Percentiles rank a stretch among this genome's conserved stretches.
These are phyloP conservation scores for Phaffia tasmanica DNA, from an alignment of 768 basidiomycete species.

Conservation along the genomic window DNA sequence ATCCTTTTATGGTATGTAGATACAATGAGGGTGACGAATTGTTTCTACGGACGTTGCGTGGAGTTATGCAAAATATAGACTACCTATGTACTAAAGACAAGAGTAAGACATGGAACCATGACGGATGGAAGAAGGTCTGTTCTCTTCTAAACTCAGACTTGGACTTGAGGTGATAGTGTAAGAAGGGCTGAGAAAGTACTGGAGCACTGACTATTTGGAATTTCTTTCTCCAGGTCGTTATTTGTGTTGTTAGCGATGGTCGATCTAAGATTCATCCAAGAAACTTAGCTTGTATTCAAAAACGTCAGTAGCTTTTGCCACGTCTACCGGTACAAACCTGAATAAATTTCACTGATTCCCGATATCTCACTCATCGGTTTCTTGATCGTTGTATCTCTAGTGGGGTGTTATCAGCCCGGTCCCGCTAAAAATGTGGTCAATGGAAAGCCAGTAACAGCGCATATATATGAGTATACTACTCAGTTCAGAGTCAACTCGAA, in stretches of 20 bases:
- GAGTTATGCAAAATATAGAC: constrained; percentile 76
- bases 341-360: too few species aligned
- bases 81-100: constrained; percentile 34
- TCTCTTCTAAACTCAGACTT: too few species aligned
- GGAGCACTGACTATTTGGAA: too few species aligned
- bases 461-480: constrained; percentile 27
- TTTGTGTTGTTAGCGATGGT: constrained; percentile 76
- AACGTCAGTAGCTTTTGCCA: not conserved
- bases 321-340: too few species aligned
- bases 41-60: constrained; percentile 57
- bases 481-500: constrained; percentile 23
- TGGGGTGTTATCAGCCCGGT: constrained; percentile 4
- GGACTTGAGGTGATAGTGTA: constrained; percentile 15
- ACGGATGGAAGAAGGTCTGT: constrained; percentile 66
- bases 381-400: too few species aligned
- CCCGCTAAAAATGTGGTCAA: constrained; percentile 23
- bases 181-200: constrained; percentile 4
- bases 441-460: constrained; percentile 23
- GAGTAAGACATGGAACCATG: constrained; percentile 64
- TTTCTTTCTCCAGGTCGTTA: constrained; percentile 47
- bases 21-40: constrained; percentile 26
- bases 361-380: too few species aligned
- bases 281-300: constrained; percentile 26
- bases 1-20: not conserved
- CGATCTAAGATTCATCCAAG: constrained; percentile 78